phyloP scores from a whole-genome alignment of 139 green algal species.

The Chlamydomonas sp. region DNA sequence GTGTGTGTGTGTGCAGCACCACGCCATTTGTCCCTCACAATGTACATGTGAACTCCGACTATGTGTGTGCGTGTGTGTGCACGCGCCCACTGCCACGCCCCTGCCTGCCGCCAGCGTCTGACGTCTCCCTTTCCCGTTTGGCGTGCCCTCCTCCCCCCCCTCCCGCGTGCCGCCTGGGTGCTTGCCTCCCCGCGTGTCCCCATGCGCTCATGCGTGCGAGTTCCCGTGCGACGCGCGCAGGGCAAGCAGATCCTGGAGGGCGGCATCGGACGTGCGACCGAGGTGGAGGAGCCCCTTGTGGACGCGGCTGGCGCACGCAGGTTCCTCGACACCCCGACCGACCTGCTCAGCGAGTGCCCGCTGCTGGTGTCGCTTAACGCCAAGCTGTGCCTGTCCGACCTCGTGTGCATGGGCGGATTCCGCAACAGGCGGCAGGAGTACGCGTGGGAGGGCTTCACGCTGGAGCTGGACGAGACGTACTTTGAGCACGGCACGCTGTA shows the following conservation, averaged over 20 bases:
- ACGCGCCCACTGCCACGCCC: too few species aligned
- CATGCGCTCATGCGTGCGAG: too few species aligned
- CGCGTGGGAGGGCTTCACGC: constrained; percentile 62
- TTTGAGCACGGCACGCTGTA: constrained; percentile 81
- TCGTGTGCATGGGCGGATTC: constrained; percentile 84
- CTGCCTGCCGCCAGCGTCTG: too few species aligned
- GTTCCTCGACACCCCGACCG: constrained; percentile 51
- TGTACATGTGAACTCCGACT: too few species aligned
- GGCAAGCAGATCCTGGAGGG: constrained; percentile 66
- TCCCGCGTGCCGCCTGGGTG: too few species aligned
- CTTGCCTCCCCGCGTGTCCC: too few species aligned
- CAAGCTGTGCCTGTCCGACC: constrained; percentile 24
- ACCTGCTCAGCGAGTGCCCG: constrained; percentile 45
- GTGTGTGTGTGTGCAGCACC: too few species aligned
- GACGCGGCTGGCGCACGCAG: constrained; percentile 33
- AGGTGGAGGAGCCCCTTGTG: constrained; percentile 59
- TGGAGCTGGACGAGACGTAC: constrained; percentile 87
- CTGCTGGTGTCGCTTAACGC: constrained; percentile 27
- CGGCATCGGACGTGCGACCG: constrained; percentile 68
- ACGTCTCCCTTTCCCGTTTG: too few species aligned
- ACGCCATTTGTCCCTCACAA: too few species aligned
- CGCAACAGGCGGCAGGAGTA: constrained; percentile 72
- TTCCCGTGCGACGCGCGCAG: too few species aligned
- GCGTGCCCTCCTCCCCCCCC: too few species aligned
- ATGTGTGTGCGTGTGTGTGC: too few species aligned